Percentiles rank a stretch among this genome's conserved stretches.
Conservation (phyloP, 78 protist genomes). For the Protostelium mycophagum region DNA sequence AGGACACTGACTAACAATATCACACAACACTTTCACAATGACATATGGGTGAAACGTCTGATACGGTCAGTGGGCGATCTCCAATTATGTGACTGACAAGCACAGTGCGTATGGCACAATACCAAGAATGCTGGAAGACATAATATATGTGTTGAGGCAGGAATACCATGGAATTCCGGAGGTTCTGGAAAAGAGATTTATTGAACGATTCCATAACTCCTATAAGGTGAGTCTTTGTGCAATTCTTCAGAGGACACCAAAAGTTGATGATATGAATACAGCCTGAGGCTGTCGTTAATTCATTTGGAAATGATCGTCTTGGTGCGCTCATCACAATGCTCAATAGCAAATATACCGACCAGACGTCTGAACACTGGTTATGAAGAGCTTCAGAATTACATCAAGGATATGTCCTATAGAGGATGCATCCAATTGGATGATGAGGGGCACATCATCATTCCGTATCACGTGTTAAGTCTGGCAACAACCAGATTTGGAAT, state of each 20-base stretch:
- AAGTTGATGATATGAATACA: background rate
- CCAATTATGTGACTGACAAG: conserved; percentile 1
- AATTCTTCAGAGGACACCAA: conserved; percentile 1
- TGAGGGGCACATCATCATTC: conserved; percentile 1
- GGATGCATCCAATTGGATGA: background rate
- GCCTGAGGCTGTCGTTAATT: background rate
- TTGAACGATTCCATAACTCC: background rate
- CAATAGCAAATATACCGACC: conserved; percentile 1
- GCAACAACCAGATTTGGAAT: conserved; percentile 1
- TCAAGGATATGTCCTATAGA: conserved; percentile 1
- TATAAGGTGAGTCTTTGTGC: conserved; percentile 1
- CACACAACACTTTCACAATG: conserved; percentile 1
- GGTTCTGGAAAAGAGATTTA: conserved; percentile 1
- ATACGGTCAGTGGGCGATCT: background rate
- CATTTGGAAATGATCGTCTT: conserved; percentile 1
- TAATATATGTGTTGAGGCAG: conserved; percentile 1
- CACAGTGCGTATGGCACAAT: conserved; percentile 1
- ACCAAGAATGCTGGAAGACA: conserved; percentile 1
- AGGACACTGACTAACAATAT: background rate
- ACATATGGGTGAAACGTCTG: conserved; percentile 1
- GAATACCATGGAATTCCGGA: background rate
- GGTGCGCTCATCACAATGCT: conserved; percentile 2
- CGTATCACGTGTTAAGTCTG: background rate
- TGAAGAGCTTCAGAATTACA: conserved; percentile 1
- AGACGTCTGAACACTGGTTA: conserved; percentile 1